Evolutionary conservation across 2,329 filamentous ascomycete species (phyloP).

Genomic region (Tolypocladium paradoxum): DNA sequence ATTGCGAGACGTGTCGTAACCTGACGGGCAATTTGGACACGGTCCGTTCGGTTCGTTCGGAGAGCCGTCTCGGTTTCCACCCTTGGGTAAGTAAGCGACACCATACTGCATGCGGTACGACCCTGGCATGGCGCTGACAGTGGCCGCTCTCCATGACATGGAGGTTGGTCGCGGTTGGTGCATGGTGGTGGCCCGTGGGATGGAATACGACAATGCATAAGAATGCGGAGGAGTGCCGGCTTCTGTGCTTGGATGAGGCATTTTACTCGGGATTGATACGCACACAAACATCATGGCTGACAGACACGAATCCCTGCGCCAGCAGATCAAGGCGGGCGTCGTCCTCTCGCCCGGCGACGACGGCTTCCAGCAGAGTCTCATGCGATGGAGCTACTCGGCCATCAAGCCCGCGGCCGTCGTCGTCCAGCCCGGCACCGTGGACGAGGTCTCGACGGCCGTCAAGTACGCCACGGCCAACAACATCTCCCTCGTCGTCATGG

Average conservation of each 20-base stretch:
- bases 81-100: no score
- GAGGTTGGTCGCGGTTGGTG: no score
- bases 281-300: neutral
- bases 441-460: conserved; percentile 30
- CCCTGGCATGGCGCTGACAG: no score
- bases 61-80: no score
- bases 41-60: no score
- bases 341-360: conserved; percentile 21
- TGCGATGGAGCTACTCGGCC: conserved; percentile 26
- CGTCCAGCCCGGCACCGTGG: conserved; percentile 26
- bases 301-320: conserved; percentile 7
- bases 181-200: no score
- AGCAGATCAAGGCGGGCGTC: conserved; percentile 12
- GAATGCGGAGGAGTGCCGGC: neutral
- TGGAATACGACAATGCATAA: neutral
- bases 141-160: no score
- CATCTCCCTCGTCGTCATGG: conserved; percentile 40
- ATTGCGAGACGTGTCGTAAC: neutral
- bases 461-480: conserved; percentile 30
- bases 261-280: neutral
- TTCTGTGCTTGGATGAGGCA: neutral
- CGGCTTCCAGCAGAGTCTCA: conserved; percentile 21
- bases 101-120: neutral
- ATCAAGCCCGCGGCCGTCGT: conserved; percentile 31
- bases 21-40: no score